phyloP scores from a whole-genome alignment of 176 grass and related monocot species.

The Ampelocalamus luodianensis region DNA sequence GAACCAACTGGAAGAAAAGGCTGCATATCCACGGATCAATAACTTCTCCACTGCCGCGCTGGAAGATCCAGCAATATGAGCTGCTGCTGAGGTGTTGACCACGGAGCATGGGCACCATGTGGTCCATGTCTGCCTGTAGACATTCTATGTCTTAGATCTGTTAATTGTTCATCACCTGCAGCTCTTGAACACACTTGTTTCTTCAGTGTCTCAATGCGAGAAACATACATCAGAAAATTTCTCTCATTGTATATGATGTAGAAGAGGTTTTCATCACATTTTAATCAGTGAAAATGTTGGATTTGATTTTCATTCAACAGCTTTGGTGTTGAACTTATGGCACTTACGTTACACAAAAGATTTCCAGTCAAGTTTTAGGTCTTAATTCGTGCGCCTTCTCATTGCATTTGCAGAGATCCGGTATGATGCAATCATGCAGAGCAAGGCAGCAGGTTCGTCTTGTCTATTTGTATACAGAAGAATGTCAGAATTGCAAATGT shows the following conservation, averaged over 20 bases:
- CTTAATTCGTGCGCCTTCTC: background rate
- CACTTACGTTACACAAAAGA: background rate
- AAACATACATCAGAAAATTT: conserved; percentile 21
- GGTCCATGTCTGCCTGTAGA: background rate
- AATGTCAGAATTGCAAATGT: background rate
- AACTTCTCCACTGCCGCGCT: conserved; percentile 65
- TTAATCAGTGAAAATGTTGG: conserved; percentile 38
- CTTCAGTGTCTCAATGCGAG: conserved; percentile 33
- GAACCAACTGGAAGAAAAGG: conserved; percentile 88
- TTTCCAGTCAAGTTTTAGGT: background rate
- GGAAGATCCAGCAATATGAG: conserved; percentile 74
- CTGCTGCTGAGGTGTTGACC: conserved; percentile 25
- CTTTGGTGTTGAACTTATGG: background rate
- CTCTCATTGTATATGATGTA: conserved; percentile 44
- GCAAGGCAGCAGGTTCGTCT: background rate
- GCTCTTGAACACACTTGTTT: conserved; percentile 5
- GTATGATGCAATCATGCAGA: background rate
- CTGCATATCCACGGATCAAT: conserved; percentile 74
- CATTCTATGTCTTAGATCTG: conserved; percentile 14
- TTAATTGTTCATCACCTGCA: conserved; percentile 12
- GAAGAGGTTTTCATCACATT: conserved; percentile 2
- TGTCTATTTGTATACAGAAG: background rate
- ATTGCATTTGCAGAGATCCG: background rate
- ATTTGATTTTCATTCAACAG: conserved; percentile 29
- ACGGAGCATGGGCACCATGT: conserved; percentile 6